Evolutionary conservation across 257 asterid genomes (phyloP).

Genomic region (Mentha longifolia): DNA sequence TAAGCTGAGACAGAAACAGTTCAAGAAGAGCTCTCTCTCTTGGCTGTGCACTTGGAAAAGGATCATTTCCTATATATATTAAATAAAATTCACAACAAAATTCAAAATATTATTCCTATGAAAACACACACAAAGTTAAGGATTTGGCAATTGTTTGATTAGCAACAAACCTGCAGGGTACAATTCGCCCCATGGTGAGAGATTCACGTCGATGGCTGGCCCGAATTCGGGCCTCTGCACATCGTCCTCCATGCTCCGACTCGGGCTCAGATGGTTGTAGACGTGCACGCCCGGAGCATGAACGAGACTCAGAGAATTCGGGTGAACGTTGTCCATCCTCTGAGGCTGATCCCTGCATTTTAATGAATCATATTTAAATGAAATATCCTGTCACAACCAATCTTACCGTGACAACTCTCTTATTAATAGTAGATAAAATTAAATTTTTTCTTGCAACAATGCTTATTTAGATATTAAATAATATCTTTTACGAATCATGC

Average conservation of each 20-base stretch:
- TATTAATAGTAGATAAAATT: too few relatives aligned
- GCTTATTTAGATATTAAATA: too few relatives aligned
- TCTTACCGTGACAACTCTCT: too few relatives aligned
- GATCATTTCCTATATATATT: constrained; percentile 47
- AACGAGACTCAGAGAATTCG: constrained; percentile 51
- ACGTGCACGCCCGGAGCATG: constrained; percentile 46
- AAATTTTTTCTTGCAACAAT: too few relatives aligned
- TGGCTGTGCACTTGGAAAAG: constrained; percentile 58
- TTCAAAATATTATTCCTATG: too few relatives aligned
- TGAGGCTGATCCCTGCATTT: constrained; percentile 57
- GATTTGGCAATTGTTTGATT: neutral
- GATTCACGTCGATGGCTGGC: constrained; percentile 67
- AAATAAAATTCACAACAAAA: neutral
- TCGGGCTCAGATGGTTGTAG: constrained; percentile 53
- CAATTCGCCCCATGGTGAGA: constrained; percentile 65
- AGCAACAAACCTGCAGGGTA: constrained; percentile 58
- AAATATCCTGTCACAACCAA: too few relatives aligned
- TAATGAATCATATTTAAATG: neutral
- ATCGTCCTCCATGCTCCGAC: constrained; percentile 57
- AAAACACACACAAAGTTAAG: neutral
- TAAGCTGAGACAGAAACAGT: constrained; percentile 64
- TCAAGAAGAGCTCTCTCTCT: constrained; percentile 75
- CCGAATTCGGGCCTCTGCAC: constrained; percentile 54
- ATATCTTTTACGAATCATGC: too few relatives aligned
- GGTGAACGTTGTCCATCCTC: constrained; percentile 50